Evolutionary conservation across 2,329 filamentous ascomycete genomes (phyloP).

Genomic region (Epichloe gansuensis): DNA sequence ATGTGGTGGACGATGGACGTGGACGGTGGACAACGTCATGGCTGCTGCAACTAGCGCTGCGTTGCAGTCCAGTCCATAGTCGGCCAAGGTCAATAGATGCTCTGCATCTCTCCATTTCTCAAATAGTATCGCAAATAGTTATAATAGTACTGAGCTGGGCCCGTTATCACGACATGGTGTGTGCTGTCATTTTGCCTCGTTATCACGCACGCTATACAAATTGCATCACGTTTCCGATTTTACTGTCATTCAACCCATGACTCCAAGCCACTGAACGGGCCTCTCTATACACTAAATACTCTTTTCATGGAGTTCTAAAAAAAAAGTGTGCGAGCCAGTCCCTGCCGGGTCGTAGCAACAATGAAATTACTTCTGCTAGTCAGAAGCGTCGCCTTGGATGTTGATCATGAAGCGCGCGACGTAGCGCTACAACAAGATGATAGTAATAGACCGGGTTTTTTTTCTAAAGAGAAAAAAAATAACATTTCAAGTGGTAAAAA

Average conservation of each 20-base stretch:
- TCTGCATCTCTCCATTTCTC: too few relatives aligned
- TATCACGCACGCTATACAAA: background rate
- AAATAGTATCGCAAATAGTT: too few relatives aligned
- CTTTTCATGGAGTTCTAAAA: background rate
- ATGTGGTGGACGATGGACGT: background rate
- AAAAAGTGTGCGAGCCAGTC: background rate
- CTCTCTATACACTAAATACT: background rate
- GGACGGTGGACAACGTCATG: too few relatives aligned
- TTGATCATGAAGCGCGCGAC: background rate
- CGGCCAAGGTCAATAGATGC: too few relatives aligned
- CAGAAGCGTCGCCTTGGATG: background rate
- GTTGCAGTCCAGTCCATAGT: too few relatives aligned
- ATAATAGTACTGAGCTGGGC: too few relatives aligned
- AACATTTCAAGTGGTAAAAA: constrained; percentile 5
- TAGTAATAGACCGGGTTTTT: background rate
- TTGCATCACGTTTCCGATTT: background rate
- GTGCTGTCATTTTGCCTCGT: background rate
- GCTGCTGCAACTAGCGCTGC: too few relatives aligned
- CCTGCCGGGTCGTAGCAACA: background rate
- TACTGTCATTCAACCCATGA: background rate
- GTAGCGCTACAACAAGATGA: background rate
- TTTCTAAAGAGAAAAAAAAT: background rate
- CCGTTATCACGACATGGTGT: too few relatives aligned
- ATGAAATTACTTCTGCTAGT: background rate
- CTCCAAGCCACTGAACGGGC: too few relatives aligned